Percentiles rank a stretch among this genome's conserved stretches.
Evolutionary conservation across 2,329 filamentous ascomycete genomes (phyloP).

Genomic region (Ophiosphaerella herpotricha): DNA sequence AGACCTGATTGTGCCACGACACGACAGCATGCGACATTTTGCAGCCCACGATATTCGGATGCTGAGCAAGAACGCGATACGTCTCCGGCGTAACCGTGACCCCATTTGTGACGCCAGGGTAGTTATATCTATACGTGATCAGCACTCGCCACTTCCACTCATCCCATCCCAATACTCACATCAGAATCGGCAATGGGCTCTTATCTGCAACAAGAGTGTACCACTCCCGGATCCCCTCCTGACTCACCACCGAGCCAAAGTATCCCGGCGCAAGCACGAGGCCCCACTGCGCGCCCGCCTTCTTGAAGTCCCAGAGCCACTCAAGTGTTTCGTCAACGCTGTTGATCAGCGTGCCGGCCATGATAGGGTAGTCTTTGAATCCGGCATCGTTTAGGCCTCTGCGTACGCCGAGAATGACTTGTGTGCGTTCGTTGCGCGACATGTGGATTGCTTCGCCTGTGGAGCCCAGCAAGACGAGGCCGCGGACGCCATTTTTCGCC

Average conservation of each 20-base stretch:
- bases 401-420: slow-evolving; percentile 61
- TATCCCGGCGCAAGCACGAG: slow-evolving; percentile 68
- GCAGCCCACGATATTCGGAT: slow-evolving; percentile 70
- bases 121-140: slow-evolving; percentile 59
- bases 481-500: slow-evolving; percentile 63
- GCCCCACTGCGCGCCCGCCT: slow-evolving; percentile 65
- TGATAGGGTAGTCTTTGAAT: slow-evolving; percentile 63
- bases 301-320: slow-evolving; percentile 60
- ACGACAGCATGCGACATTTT: slow-evolving; percentile 72
- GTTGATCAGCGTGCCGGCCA: slow-evolving; percentile 66
- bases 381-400: slow-evolving; percentile 61
- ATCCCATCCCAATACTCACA: slow-evolving; percentile 49
- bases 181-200: slow-evolving; percentile 63
- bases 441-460: slow-evolving; percentile 69
- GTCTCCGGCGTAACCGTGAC: slow-evolving; percentile 63
- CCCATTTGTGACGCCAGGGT: slow-evolving; percentile 70
- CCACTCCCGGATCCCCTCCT: slow-evolving; percentile 65
- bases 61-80: slow-evolving; percentile 62
- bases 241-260: slow-evolving; percentile 63
- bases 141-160: slow-evolving; percentile 1
- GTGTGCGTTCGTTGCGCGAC: slow-evolving; percentile 60
- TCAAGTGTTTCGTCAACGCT: slow-evolving; percentile 65
- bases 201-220: slow-evolving; percentile 64
- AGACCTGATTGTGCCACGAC: slow-evolving; percentile 66
- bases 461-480: slow-evolving; percentile 66